phyloP scores from a whole-genome alignment of 2,329 filamentous ascomycete genomes.

The Rhynchosporium secalis region DNA sequence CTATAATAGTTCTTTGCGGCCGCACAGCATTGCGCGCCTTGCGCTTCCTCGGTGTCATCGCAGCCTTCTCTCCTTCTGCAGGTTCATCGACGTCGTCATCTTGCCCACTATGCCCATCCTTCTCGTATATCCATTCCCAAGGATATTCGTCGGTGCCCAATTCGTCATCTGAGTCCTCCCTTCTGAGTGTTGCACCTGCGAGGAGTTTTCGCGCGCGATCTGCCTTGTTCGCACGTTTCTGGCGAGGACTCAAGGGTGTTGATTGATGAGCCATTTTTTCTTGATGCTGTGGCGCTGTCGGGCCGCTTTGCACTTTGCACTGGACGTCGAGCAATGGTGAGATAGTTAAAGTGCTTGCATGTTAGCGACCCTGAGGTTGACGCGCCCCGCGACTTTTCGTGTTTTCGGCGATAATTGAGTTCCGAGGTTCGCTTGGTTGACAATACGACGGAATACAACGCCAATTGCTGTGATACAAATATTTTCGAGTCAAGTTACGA shows the following conservation, averaged over 20 bases:
- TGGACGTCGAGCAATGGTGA: conserved; percentile 4
- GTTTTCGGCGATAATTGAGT: neutral
- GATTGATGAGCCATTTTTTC: conserved; percentile 36
- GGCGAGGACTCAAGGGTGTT: conserved; percentile 20
- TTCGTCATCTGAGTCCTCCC: conserved; percentile 88
- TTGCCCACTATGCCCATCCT: conserved; percentile 8
- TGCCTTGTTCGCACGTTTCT: conserved; percentile 33
- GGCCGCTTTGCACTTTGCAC: neutral
- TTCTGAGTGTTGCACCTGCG: conserved; percentile 18
- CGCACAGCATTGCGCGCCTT: conserved; percentile 36
- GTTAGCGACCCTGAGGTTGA: conserved; percentile 23
- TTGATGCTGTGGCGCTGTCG: conserved; percentile 9
- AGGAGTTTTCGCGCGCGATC: conserved; percentile 46
- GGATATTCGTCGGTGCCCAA: conserved; percentile 69
- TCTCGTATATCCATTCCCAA: conserved; percentile 77
- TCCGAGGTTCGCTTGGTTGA: conserved; percentile 11
- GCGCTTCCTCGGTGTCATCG: conserved; percentile 23
- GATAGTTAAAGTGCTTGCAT: conserved; percentile 26
- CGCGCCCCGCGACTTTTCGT: conserved; percentile 28
- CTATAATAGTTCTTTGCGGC: conserved; percentile 59
- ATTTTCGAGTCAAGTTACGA: no score
- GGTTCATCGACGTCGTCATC: conserved; percentile 24
- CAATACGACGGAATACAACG: no score
- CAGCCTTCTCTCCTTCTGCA: conserved; percentile 24
- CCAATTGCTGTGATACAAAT: no score